Conservation (phyloP, 495 filamentous ascomycete species). For the Aspergillus sclerotiicarbonarius region DNA sequence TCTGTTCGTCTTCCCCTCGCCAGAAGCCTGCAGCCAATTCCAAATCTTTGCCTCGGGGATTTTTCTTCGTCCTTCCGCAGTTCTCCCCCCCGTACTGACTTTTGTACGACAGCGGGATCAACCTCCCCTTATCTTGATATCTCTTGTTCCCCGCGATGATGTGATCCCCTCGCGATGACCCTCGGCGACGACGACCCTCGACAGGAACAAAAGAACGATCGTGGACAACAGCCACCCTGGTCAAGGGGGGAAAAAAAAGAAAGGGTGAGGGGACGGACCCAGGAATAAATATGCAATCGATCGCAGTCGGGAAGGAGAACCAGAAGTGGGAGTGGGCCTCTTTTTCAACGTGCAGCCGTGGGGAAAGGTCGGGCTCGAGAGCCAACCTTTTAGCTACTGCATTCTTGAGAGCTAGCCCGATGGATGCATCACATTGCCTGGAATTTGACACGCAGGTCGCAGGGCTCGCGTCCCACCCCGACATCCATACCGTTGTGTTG, state of each 20-base stretch:
- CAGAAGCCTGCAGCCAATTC: constrained; percentile 5
- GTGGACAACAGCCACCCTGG: background rate
- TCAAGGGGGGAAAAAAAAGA: background rate
- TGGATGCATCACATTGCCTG: constrained; percentile 34
- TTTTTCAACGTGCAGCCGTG: constrained; percentile 25
- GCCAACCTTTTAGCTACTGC: constrained; percentile 21
- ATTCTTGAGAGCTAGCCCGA: constrained; percentile 18
- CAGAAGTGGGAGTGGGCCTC: constrained; percentile 18
- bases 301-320: constrained; percentile 1
- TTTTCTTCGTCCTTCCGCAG: background rate
- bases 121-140: background rate
- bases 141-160: background rate
- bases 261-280: background rate
- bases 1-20: background rate
- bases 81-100: background rate
- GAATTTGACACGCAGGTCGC: constrained; percentile 26
- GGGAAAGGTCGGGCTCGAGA: constrained; percentile 15
- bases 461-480: constrained; percentile 19
- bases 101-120: constrained; percentile 1
- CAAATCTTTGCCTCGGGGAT: constrained; percentile 3
- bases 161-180: background rate
- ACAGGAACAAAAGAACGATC: background rate
- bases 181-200: background rate
- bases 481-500: constrained; percentile 14
- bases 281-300: constrained; percentile 1